phyloP scores from a whole-genome alignment of 2,329 filamentous ascomycete species.

The Stagonosporopsis cucurbitacearum region DNA sequence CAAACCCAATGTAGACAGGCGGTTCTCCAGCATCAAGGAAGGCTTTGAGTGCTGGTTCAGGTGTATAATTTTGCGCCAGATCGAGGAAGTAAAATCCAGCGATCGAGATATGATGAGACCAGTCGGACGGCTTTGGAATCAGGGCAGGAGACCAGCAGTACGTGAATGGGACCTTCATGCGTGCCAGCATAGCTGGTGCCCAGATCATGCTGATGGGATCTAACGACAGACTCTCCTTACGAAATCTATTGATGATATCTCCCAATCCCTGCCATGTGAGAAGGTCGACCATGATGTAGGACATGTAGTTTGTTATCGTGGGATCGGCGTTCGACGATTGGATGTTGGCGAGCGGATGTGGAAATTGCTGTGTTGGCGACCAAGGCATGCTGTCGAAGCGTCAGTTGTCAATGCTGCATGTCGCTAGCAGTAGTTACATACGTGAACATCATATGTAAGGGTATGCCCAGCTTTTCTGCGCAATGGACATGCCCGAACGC shows the following conservation, averaged over 20 bases:
- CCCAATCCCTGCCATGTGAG: slow-evolving; percentile 93
- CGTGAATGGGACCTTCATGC: slow-evolving; percentile 80
- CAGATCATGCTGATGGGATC: slow-evolving; percentile 80
- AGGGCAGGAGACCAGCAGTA: slow-evolving; percentile 73
- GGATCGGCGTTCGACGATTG: slow-evolving; percentile 76
- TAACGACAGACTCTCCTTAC: slow-evolving; percentile 74
- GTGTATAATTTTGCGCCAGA: slow-evolving; percentile 49
- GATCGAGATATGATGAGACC: slow-evolving; percentile 50
- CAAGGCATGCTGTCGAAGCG: slow-evolving; percentile 70
- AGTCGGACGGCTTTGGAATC: slow-evolving; percentile 56
- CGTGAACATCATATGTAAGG: slow-evolving; percentile 88
- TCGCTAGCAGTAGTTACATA: neutral
- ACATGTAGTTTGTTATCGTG: slow-evolving; percentile 80
- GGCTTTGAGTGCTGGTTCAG: slow-evolving; percentile 47
- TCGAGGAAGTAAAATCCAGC: slow-evolving; percentile 52
- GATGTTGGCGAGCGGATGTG: slow-evolving; percentile 85
- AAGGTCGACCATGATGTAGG: slow-evolving; percentile 85
- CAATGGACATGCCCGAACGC: slow-evolving; percentile 79
- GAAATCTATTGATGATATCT: slow-evolving; percentile 88
- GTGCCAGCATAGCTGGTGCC: slow-evolving; percentile 79
- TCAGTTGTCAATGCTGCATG: neutral
- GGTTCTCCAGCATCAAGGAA: slow-evolving; percentile 50
- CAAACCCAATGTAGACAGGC: slow-evolving; percentile 53
- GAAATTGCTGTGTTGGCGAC: slow-evolving; percentile 84
- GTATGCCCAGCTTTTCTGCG: slow-evolving; percentile 76